Evolutionary conservation across 2,329 filamentous ascomycete genomes (phyloP), one percentile per base, ranked within the genome.

Genomic region (Pseudophaeomoniella oleicola): DNA sequence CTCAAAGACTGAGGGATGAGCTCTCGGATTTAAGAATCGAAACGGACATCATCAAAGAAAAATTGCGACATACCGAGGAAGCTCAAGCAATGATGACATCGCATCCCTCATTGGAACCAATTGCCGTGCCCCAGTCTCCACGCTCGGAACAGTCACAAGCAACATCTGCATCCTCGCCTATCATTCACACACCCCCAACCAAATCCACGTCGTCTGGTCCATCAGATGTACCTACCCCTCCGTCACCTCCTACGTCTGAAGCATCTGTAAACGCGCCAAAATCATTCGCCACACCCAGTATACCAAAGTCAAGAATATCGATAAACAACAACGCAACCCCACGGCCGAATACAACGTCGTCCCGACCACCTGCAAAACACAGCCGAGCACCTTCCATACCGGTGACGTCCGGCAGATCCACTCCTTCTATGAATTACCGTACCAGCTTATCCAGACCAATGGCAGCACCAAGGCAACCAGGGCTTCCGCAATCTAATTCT

Each of bases 21-120:
- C 67, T 96, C 10, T 81, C 83, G 4, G 90, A 98, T 55, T 70
- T 94, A 47, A 92, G 85, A 65, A 85, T 98, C 43, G 90, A 98
- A 60, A 80, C 81, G 41, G 90, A 96, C 53, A 90, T 98, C 50
- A 73, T 88, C 50, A 81, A 90, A 52, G 85, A 94, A 67, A 96
- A 94, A 69, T 67, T 96, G 52, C 82, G 82, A 53, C 81, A 87
- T 39, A 65, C 72, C 22, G 69, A 76, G 49, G 59, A 59, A 17
- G 61, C 69, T 40, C 55, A 61, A 16, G 60, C 67, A 45, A 60
- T 66, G 43, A 62, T 63, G 42, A 61, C 64, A 48, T 71, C 69
- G 50, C 64, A 68, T 32, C 58, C 64, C 38, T 58, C 68, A 4
- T 49, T 69, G 34, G 60, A 63, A 30, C 62, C 64, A 36, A 65